Conservation (phyloP, 495 filamentous ascomycete species). For the Hypoxylon perforatum region DNA sequence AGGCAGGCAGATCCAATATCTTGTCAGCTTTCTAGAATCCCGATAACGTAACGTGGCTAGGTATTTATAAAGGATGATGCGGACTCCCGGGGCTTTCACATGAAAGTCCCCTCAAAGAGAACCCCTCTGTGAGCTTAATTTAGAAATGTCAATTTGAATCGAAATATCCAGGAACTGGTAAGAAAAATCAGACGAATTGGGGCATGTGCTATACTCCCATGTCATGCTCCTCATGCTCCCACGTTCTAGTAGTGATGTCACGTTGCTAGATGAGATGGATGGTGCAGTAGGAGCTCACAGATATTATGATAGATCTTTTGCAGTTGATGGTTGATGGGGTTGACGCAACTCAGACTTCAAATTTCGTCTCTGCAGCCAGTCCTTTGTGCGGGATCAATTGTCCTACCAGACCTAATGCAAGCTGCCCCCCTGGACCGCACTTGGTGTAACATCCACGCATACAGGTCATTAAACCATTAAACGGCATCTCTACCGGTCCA, state of each 20-base stretch:
- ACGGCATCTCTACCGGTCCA: neutral
- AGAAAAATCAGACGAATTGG: too few species aligned
- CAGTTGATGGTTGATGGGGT: too few species aligned
- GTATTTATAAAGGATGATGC: constrained; percentile 3
- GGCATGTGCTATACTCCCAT: neutral
- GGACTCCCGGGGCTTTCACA: constrained; percentile 16
- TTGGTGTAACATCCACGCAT: neutral
- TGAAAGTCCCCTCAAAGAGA: constrained; percentile 5
- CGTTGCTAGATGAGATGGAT: constrained; percentile 16
- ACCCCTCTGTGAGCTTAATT: constrained; percentile 23
- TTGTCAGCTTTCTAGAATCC: constrained; percentile 9
- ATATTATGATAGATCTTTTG: constrained; percentile 37
- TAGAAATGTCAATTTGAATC: constrained; percentile 18
- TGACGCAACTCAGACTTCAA: constrained; percentile 26
- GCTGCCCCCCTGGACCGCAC: neutral
- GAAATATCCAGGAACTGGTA: neutral
- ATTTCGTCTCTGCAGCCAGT: constrained; percentile 27
- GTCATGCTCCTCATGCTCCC: constrained; percentile 11
- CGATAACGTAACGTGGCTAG: constrained; percentile 23
- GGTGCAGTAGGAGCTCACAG: constrained; percentile 18
- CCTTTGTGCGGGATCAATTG: constrained; percentile 7
- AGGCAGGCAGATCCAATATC: neutral
- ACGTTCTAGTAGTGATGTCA: constrained; percentile 22
- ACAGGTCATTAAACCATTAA: neutral
- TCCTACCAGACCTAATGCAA: constrained; percentile 17